Base-by-base conservation (phyloP, 768 basidiomycete species). In the Suillus subluteus region DNA sequence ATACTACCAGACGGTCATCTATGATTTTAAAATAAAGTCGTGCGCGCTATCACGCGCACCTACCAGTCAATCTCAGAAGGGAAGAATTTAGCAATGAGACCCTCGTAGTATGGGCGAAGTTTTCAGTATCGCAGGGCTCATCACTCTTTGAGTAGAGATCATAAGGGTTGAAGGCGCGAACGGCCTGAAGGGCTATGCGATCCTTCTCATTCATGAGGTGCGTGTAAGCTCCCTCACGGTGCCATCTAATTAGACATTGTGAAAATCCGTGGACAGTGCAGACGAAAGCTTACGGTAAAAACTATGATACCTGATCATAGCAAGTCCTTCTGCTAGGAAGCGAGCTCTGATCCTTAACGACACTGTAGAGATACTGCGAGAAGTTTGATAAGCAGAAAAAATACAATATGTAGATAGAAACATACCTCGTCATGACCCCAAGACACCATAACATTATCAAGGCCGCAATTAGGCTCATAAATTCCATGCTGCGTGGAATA, bases 261-360 rank as follows among this genome's bases (percentile, higher is more conserved):
- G 11, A 56, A 70, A 18, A 71, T 68, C 62, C 44, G 37, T 32
- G 52, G 35, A 61, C 40, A 7, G 30, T 40, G 9, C 21, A 13
- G 35, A 35, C 37, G 38, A 61, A 41, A 12, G 76, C 86, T 62
- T 72, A 88, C 78, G 95, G 95, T 96, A 97, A 84, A 96, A 97
- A 72, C 91, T 93, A 80, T 96, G 95, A 76, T 94, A 97, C 40
- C 95, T 88, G 73, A 97, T 94, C 95, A 97, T 97, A 9, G 91
- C 89, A 37, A 97, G 82, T 0, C 85, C 95, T 71, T 93, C 95
- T 46, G 84, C 84, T n/a, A 4, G 95, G 95, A 0, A 96, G 88
- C 5, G 83, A 85, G 68, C 88, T 89, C 75, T 96, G 95, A 69
- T 89, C 88, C 77, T 94, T 94, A 67, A 94, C 80, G 69, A 96